Conservation (phyloP, 208 protist species). For the Porcisia hertigi region DNA sequence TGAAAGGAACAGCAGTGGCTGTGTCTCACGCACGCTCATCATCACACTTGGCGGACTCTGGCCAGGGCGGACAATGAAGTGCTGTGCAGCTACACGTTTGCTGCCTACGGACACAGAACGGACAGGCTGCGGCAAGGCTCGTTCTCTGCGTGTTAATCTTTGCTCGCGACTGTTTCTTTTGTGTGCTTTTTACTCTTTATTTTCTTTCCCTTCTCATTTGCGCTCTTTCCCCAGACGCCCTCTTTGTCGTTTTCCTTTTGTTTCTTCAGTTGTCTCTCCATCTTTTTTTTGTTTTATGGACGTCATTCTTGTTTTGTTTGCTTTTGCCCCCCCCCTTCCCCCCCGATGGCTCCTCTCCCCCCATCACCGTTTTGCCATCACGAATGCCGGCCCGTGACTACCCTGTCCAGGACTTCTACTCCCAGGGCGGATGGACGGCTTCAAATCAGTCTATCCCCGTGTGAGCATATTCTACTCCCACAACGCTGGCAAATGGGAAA, state of each 20-base stretch:
- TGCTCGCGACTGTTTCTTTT: not conserved
- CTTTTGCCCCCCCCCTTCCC: constrained; percentile 7
- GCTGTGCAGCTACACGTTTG: not conserved
- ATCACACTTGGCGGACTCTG: not conserved
- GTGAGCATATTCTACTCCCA: not conserved
- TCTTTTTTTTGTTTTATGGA: constrained; percentile 1
- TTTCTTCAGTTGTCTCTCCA: constrained; percentile 4
- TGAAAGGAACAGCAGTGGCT: not conserved
- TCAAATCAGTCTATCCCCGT: not conserved
- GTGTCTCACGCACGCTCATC: not conserved
- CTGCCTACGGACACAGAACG: not conserved
- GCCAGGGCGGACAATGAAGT: not conserved
- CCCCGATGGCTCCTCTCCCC: not conserved
- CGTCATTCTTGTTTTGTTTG: constrained; percentile 13
- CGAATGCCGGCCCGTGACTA: not conserved
- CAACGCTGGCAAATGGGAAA: not conserved
- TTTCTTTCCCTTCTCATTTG: not conserved
- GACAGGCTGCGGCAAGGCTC: not conserved
- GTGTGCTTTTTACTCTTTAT: not conserved
- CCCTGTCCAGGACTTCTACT: not conserved
- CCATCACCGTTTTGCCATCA: not conserved
- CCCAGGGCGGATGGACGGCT: not conserved
- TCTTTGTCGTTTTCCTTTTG: not conserved
- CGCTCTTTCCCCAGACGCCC: too few relatives aligned
- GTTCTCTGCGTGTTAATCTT: not conserved